These are phyloP conservation scores for Gossypium lobatum DNA, from an alignment of 441 rosid genomes.

Conservation along the genomic window DNA sequence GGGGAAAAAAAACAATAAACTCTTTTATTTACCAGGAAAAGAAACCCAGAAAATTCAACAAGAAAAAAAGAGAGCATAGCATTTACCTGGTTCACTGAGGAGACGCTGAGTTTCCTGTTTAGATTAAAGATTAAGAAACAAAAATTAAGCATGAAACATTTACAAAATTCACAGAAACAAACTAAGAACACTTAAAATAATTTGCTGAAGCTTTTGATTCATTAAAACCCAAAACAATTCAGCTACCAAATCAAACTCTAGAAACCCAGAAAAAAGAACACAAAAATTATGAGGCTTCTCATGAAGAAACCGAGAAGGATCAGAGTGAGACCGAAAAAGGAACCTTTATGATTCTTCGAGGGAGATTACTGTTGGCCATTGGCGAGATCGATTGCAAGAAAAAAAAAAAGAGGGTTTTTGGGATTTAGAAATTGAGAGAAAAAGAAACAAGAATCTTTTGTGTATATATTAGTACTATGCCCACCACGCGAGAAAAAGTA, in stretches of 20 bases:
- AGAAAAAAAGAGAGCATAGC: not conserved
- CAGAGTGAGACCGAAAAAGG: constrained; percentile 11
- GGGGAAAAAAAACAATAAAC: not conserved
- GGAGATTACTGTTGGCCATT: constrained; percentile 95
- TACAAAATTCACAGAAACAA: not conserved
- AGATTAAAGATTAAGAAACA: constrained; percentile 5
- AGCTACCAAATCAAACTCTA: not conserved
- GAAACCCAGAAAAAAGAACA: not conserved
- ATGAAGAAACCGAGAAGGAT: constrained; percentile 13
- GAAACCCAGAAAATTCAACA: not conserved
- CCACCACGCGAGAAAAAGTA: too few species aligned
- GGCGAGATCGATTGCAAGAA: constrained; percentile 22
- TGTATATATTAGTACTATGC: too few species aligned
- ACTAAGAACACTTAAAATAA: not conserved
- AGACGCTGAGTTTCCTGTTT: constrained; percentile 93
- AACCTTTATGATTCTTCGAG: constrained; percentile 95
- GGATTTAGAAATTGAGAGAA: constrained; percentile 16
- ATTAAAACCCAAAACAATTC: not conserved
- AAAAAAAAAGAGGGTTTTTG: constrained; percentile 16
- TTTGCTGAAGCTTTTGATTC: not conserved
- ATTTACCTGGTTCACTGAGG: constrained; percentile 88
- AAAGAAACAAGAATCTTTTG: not conserved
- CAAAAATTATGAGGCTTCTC: not conserved
- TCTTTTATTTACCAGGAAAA: not conserved
- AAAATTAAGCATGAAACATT: not conserved